Percentiles rank a stretch among this genome's conserved stretches.
Evolutionary conservation across 1,139 yeast genomes (phyloP).

Genomic region (Saccharomyces pastorianus): DNA sequence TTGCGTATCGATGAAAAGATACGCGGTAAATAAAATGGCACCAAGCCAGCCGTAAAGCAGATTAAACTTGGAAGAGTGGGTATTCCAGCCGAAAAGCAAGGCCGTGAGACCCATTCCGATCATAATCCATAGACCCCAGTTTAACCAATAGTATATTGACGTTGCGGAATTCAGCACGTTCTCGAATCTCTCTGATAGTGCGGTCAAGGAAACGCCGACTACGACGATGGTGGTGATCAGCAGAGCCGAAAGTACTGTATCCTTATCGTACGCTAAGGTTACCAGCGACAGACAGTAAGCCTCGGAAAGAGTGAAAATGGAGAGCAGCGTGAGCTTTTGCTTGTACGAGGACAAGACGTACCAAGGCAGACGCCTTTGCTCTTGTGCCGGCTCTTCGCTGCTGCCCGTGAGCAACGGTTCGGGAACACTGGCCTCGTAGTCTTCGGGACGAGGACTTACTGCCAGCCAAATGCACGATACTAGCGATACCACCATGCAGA

Average conservation of each 20-base stretch:
- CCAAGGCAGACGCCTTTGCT: slow-evolving; percentile 23
- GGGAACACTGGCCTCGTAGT: slow-evolving; percentile 39
- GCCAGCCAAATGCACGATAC: slow-evolving; percentile 48
- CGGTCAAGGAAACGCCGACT: slow-evolving; percentile 66
- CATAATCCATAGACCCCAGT: slow-evolving; percentile 56
- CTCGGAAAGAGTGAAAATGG: slow-evolving; percentile 66
- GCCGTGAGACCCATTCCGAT: slow-evolving; percentile 66
- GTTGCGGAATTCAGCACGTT: slow-evolving; percentile 66
- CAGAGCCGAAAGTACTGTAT: slow-evolving; percentile 63
- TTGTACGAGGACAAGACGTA: slow-evolving; percentile 29
- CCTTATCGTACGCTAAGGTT: slow-evolving; percentile 57
- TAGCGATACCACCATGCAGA: slow-evolving; percentile 51
- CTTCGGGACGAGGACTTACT: slow-evolving; percentile 53
- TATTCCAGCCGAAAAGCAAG: slow-evolving; percentile 56
- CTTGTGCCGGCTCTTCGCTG: neutral
- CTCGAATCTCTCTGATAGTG: slow-evolving; percentile 77
- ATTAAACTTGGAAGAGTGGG: slow-evolving; percentile 39
- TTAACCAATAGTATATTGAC: slow-evolving; percentile 35
- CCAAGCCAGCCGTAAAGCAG: slow-evolving; percentile 64
- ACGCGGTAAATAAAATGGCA: slow-evolving; percentile 64
- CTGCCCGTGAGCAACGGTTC: neutral
- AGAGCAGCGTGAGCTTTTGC: slow-evolving; percentile 45
- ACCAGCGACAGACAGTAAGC: slow-evolving; percentile 65
- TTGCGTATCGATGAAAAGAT: slow-evolving; percentile 77
- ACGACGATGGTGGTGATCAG: slow-evolving; percentile 62